Evolutionary conservation across 2,329 filamentous ascomycete genomes (phyloP), one percentile per base, ranked within the genome.

Genomic region (Fusarium sp.): DNA sequence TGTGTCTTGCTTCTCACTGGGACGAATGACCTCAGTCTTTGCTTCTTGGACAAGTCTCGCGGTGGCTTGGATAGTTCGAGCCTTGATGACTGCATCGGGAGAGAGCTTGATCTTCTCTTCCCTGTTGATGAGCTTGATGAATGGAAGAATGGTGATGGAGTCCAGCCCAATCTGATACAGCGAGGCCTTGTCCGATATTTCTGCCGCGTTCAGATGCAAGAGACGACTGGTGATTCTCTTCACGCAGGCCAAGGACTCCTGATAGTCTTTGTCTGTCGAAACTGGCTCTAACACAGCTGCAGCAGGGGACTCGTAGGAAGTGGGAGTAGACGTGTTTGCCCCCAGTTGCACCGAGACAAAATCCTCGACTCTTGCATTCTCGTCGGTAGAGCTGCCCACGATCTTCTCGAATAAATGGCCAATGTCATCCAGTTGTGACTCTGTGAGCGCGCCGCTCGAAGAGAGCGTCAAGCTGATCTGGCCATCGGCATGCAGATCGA

Each of bases 161-260:
- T 73, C 71, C 5, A 73, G 45, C 0, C 71, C 71, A 0, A 73
- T 45, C 16, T 67, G 70, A 13, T 73, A 73, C 13, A 73, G 3
- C 0, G 67, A 73, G 2, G 70, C 43, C 14, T 60, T 59, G 2
- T n/a, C 23, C 23, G 56, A 41, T 14, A 73, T 6, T 1, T 72
- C 66, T 9, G 25, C 20, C 4, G 14, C 7, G 6, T 6, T 18
- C 5, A 72, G 41, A 9, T 58, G 56, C 0, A 72, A 10, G 1
- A 72, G 39, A 14, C 16, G 66, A 6, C 60, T n/a, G 2, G 48
- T 30, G 1, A 6, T n/a, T 1, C 20, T 34, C 52, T 54, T 32
- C 0, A 67, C 14, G 4, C 50, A 25, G 9, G 13, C 8, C 1
- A 73, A 52, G 7, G 60, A 50, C 2, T 48, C 9, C 2, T 41